phyloP scores from a whole-genome alignment of 2,329 filamentous ascomycete species.

The Penicillium crustosum region DNA sequence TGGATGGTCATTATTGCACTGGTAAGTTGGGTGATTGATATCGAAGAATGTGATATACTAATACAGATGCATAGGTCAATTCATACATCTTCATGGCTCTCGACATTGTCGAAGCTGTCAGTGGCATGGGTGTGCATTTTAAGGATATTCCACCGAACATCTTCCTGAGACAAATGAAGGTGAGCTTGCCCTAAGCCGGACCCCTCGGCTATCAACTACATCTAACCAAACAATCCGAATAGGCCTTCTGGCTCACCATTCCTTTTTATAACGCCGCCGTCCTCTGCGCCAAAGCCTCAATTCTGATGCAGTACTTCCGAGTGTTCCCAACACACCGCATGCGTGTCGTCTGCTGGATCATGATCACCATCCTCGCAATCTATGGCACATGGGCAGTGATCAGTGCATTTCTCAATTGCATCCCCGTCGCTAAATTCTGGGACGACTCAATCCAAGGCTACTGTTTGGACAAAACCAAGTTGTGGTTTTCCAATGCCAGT shows the following conservation, averaged over 20 bases:
- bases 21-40: slow-evolving; percentile 19
- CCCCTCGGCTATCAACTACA: neutral
- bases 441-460: slow-evolving; percentile 27
- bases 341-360: slow-evolving; percentile 38
- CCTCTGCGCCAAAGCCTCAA: slow-evolving; percentile 48
- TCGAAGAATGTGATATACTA: neutral
- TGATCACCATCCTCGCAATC: slow-evolving; percentile 38
- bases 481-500: slow-evolving; percentile 48
- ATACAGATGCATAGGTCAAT: slow-evolving; percentile 24
- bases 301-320: slow-evolving; percentile 51
- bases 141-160: slow-evolving; percentile 32
- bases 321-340: slow-evolving; percentile 43
- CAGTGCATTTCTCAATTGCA: slow-evolving; percentile 39
- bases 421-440: slow-evolving; percentile 41
- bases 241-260: slow-evolving; percentile 43
- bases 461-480: slow-evolving; percentile 41
- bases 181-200: slow-evolving; percentile 10
- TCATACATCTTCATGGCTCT: slow-evolving; percentile 38
- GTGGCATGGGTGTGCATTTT: slow-evolving; percentile 39
- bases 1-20: slow-evolving; percentile 39
- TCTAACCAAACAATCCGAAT: neutral
- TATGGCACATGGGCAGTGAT: slow-evolving; percentile 40
- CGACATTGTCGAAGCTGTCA: slow-evolving; percentile 35
- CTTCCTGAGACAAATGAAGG: slow-evolving; percentile 36
- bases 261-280: slow-evolving; percentile 42